Percentiles rank a stretch among this genome's conserved stretches.
Evolutionary conservation across 148 eudicot species (phyloP).

Genomic region (Agrostemma githago): DNA sequence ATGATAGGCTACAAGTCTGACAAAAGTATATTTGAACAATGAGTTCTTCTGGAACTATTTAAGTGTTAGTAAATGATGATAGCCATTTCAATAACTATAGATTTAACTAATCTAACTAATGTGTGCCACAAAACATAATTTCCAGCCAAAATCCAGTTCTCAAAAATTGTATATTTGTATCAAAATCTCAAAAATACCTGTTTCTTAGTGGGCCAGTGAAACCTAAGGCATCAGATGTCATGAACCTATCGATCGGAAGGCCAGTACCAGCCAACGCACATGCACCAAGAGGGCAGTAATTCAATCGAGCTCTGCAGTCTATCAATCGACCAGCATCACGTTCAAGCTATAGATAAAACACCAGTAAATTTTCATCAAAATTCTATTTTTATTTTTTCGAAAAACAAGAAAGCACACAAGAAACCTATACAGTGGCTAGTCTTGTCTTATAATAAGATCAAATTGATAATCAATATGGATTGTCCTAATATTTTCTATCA

Average conservation of each 20-base stretch:
- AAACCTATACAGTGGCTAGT: too few species aligned
- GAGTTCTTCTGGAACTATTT: background rate
- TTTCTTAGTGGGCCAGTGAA: conserved; percentile 89
- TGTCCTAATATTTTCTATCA: background rate
- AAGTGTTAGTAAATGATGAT: background rate
- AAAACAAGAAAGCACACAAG: background rate
- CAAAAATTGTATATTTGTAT: background rate
- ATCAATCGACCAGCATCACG: conserved; percentile 89
- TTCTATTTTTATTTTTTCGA: background rate
- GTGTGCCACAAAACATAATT: background rate
- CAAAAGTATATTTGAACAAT: background rate
- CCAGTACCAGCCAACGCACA: conserved; percentile 99
- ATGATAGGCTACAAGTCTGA: background rate
- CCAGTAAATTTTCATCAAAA: background rate
- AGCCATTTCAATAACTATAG: background rate
- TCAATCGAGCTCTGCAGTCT: conserved; percentile 83
- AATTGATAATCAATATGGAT: too few species aligned
- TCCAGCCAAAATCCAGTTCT: background rate
- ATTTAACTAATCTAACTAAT: too few species aligned
- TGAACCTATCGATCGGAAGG: conserved; percentile 91
- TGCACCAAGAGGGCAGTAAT: conserved; percentile 93
- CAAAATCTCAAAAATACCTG: conserved; percentile 46
- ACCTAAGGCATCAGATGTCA: conserved; percentile 86
- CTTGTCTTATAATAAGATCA: too few species aligned
- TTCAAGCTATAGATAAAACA: conserved; percentile 55